Evolutionary conservation across 768 basidiomycete species (phyloP).

Genomic region (Mycena rebaudengoi): DNA sequence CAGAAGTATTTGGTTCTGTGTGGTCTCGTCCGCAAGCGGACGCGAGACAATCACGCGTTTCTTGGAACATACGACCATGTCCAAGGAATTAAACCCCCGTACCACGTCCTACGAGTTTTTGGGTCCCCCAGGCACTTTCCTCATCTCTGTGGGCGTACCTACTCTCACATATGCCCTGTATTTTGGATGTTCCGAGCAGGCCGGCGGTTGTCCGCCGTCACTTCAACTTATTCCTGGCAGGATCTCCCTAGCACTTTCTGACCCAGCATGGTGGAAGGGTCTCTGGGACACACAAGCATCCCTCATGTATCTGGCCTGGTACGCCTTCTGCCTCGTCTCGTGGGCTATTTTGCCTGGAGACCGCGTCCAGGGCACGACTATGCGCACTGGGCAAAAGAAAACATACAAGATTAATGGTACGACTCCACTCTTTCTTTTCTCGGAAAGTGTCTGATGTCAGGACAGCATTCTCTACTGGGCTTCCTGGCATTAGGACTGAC

Average conservation of each 20-base stretch:
- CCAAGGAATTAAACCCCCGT: conserved; percentile 63
- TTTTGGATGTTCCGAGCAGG: conserved; percentile 77
- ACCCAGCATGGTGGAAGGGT: conserved; percentile 68
- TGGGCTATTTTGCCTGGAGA: conserved; percentile 86
- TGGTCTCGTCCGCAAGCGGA: no score
- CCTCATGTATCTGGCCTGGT: conserved; percentile 87
- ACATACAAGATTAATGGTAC: conserved; percentile 96
- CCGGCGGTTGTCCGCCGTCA: conserved; percentile 75
- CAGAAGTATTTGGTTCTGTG: no score
- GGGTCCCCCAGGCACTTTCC: conserved; percentile 80
- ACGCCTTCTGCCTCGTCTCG: conserved; percentile 82
- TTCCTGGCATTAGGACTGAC: conserved; percentile 82
- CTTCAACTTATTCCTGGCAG: conserved; percentile 53
- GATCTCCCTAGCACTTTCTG: conserved; percentile 56
- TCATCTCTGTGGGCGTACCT: conserved; percentile 77
- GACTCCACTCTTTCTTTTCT: conserved; percentile 30
- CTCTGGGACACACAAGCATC: conserved; percentile 88
- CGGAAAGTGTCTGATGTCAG: neutral
- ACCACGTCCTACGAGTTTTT: conserved; percentile 84
- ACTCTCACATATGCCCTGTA: conserved; percentile 76
- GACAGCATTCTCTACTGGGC: conserved; percentile 88
- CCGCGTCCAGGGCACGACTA: conserved; percentile 69
- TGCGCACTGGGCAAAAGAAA: conserved; percentile 81
- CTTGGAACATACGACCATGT: conserved; percentile 1
- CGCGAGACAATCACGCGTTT: no score